Percentiles rank a stretch among this genome's conserved stretches.
These are phyloP conservation scores for Corymbia citriodora DNA, from an alignment of 441 rosid genomes.

Conservation along the genomic window DNA sequence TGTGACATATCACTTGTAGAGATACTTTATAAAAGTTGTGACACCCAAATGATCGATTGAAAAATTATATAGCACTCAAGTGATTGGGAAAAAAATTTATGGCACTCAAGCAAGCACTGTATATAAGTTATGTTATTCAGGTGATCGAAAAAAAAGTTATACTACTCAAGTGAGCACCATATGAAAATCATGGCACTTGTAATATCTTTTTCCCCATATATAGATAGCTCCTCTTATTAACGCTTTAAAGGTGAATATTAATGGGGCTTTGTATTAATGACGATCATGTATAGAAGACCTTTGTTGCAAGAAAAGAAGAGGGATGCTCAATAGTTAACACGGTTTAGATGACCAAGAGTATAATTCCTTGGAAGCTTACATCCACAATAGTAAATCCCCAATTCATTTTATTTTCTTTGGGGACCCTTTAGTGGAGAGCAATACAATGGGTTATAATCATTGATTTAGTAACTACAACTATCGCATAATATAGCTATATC, in stretches of 20 bases:
- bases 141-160: too few relatives aligned
- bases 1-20: rapidly evolving
- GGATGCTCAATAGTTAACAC: rapidly evolving
- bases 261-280: not conserved
- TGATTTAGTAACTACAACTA: not conserved
- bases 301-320: not conserved
- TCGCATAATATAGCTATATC: not conserved
- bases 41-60: not conserved
- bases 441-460: not conserved
- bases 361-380: not conserved
- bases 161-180: not conserved
- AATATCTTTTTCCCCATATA: not conserved
- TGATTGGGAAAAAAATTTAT: too few relatives aligned
- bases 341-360: not conserved
- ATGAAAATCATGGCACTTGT: rapidly evolving
- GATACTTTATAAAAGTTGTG: not conserved
- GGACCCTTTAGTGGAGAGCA: not conserved
- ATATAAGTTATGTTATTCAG: not conserved
- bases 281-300: not conserved
- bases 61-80: not conserved
- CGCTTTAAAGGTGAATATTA: not conserved
- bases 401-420: not conserved
- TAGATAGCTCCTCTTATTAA: not conserved
- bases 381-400: not conserved
- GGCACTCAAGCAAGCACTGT: rapidly evolving